These are phyloP conservation scores for Clitocybe nebularis DNA, from an alignment of 1,284 basidiomycete genomes.

Conservation along the genomic window DNA sequence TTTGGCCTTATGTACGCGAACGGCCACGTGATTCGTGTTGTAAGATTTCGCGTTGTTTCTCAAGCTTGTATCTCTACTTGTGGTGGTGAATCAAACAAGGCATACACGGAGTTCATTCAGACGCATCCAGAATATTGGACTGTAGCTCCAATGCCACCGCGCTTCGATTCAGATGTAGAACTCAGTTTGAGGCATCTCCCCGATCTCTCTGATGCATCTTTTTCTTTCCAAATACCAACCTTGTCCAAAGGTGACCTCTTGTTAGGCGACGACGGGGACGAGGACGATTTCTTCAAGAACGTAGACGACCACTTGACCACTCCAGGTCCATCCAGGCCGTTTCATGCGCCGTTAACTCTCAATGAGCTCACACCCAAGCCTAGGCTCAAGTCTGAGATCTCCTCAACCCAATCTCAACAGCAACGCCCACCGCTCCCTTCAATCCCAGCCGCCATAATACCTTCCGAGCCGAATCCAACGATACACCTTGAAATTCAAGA, in stretches of 20 bases:
- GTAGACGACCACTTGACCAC: conserved; percentile 32
- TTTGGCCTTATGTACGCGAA: conserved; percentile 15
- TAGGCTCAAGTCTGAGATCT: background rate
- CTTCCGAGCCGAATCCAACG: conserved; percentile 17
- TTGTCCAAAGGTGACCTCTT: conserved; percentile 30
- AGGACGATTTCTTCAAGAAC: conserved; percentile 36
- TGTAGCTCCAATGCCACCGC: conserved; percentile 10
- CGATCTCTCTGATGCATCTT: conserved; percentile 39
- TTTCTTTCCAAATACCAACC: conserved; percentile 51
- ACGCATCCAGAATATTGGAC: background rate
- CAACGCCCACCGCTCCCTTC: conserved; percentile 15
- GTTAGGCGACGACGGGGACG: conserved; percentile 36
- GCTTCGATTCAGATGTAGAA: conserved; percentile 24
- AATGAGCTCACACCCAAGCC: conserved; percentile 35
- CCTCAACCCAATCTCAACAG: background rate
- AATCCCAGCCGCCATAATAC: too few species aligned
- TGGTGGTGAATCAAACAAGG: too few species aligned
- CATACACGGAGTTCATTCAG: too few species aligned
- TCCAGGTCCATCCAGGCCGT: conserved; percentile 21
- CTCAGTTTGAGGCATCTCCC: conserved; percentile 46
- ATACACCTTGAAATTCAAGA: too few species aligned
- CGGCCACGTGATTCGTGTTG: conserved; percentile 13
- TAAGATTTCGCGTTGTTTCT: background rate
- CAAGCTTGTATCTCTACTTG: background rate
- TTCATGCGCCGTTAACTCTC: conserved; percentile 27